Conservation (phyloP, 768 basidiomycete genomes). For the Brasilioporus rufonigricans region DNA sequence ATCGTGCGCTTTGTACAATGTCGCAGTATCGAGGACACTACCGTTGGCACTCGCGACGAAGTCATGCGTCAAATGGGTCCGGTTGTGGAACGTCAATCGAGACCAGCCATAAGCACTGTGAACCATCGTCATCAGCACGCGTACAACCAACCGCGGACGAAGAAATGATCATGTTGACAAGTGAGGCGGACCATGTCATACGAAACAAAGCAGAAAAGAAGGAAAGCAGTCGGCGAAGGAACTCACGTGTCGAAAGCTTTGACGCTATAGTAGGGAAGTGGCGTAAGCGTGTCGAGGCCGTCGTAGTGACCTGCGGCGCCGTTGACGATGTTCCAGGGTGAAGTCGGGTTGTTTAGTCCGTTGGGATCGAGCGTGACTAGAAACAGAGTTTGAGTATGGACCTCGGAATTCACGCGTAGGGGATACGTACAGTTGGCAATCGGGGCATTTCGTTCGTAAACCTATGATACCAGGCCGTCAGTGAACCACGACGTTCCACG, state of each 20-base stretch:
- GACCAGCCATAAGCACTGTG: conserved; percentile 27
- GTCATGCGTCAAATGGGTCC: conserved; percentile 30
- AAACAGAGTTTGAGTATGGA: neutral
- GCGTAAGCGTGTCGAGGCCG: conserved; percentile 19
- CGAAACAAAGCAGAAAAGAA: neutral
- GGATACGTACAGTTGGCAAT: conserved; percentile 26
- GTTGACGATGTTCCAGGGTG: conserved; percentile 30
- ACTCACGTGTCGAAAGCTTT: conserved; percentile 15
- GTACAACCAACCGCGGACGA: neutral
- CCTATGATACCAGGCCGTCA: neutral
- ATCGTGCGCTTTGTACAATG: conserved; percentile 26
- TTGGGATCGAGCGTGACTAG: conserved; percentile 21
- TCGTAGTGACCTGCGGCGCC: conserved; percentile 29
- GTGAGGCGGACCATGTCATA: neutral
- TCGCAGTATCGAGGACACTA: conserved; percentile 20
- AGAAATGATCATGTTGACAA: neutral
- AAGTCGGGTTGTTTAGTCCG: conserved; percentile 23
- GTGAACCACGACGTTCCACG: neutral
- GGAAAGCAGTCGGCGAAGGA: no score
- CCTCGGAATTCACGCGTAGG: no score
- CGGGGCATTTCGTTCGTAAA: conserved; percentile 27
- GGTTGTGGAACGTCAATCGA: conserved; percentile 29
- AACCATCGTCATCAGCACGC: neutral
- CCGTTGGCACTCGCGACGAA: conserved; percentile 31
- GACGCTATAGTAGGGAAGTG: conserved; percentile 6